Evolutionary conservation across 1,284 basidiomycete species (phyloP).

Genomic region (Bondarzewia mesenterica): DNA sequence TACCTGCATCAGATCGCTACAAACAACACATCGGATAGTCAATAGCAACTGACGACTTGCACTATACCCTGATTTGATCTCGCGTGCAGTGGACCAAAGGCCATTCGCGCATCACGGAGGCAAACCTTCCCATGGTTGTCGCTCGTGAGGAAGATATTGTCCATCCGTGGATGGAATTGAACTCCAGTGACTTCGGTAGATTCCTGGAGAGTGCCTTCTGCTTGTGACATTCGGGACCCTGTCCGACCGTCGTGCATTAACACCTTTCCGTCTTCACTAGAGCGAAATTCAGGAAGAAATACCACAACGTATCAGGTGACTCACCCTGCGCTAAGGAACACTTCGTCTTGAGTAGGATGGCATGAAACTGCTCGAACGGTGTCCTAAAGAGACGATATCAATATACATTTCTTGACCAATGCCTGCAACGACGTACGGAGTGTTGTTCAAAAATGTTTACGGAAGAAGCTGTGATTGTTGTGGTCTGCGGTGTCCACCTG

Average conservation of each 20-base stretch:
- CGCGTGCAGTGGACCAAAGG: constrained; percentile 44
- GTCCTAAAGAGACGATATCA: constrained; percentile 32
- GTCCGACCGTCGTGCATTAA: constrained; percentile 47
- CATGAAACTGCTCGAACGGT: constrained; percentile 53
- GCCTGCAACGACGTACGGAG: constrained; percentile 11
- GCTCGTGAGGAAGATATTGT: constrained; percentile 59
- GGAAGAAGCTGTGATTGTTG: background rate
- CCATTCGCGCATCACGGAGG: constrained; percentile 71
- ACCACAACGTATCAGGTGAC: constrained; percentile 10
- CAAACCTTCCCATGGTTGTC: constrained; percentile 49
- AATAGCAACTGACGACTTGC: constrained; percentile 29
- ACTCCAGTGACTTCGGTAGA: constrained; percentile 50
- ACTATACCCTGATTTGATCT: constrained; percentile 46
- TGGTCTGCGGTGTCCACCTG: background rate
- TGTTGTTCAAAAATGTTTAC: constrained; percentile 12
- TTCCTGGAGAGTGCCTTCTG: constrained; percentile 44
- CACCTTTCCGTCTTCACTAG: constrained; percentile 61
- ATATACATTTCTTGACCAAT: constrained; percentile 9
- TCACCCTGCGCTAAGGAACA: constrained; percentile 62
- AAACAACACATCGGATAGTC: background rate
- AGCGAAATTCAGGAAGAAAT: constrained; percentile 4
- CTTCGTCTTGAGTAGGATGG: constrained; percentile 54
- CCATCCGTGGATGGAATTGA: constrained; percentile 55
- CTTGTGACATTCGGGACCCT: constrained; percentile 24
- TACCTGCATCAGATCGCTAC: background rate